Conservation (phyloP, 768 basidiomycete species). For the Neoboletus subvelutipes region DNA sequence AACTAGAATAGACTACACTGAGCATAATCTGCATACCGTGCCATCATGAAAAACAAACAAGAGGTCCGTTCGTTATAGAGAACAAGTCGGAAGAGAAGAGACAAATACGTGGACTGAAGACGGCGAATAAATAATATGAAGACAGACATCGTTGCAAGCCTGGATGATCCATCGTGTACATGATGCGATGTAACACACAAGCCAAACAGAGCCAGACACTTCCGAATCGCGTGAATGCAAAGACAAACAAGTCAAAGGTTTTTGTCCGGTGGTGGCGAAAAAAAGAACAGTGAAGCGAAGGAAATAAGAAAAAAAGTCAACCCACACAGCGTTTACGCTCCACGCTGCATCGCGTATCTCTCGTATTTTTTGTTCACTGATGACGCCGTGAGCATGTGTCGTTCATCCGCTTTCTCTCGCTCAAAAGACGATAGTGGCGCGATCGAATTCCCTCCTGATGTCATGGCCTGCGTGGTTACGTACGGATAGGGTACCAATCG, state of each 20-base stretch:
- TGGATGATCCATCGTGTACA: neutral
- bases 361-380: slow-evolving; percentile 37
- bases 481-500: slow-evolving; percentile 35
- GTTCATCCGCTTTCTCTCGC: slow-evolving; percentile 53
- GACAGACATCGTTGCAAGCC: neutral
- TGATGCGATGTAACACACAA: slow-evolving; percentile 6
- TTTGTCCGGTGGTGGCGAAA: neutral
- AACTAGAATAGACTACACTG: slow-evolving; percentile 30
- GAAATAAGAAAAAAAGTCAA: neutral
- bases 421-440: slow-evolving; percentile 47
- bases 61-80: neutral
- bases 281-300: neutral
- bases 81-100: neutral
- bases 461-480: slow-evolving; percentile 39
- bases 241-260: slow-evolving; percentile 7
- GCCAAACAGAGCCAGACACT: slow-evolving; percentile 8
- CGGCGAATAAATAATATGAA: slow-evolving; percentile 17
- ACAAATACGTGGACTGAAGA: neutral
- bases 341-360: slow-evolving; percentile 28
- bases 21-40: slow-evolving; percentile 17
- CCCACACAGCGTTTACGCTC: slow-evolving; percentile 3
- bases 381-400: slow-evolving; percentile 47
- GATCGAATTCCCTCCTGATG: slow-evolving; percentile 31
- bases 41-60: slow-evolving; percentile 1
- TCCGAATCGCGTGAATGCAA: slow-evolving; percentile 4